Conservation (phyloP, 202 grass and related monocot species). For the Elaeis oleifera region DNA sequence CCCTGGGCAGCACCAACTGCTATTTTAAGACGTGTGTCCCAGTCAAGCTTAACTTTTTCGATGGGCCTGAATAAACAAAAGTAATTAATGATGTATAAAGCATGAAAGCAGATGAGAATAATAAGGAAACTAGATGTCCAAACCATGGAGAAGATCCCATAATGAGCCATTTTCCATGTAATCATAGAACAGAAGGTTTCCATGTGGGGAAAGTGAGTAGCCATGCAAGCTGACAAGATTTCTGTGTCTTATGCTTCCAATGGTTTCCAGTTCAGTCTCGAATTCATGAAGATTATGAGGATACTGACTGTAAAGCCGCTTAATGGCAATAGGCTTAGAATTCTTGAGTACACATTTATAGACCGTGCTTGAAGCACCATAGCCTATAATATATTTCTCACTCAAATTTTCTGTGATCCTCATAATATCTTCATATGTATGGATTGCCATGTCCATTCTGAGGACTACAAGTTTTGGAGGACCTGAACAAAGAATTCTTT, state of each 20-base stretch:
- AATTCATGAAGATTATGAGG: constrained; percentile 71
- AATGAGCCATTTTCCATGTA: constrained; percentile 99
- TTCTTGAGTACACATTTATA: constrained; percentile 85
- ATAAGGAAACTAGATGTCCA: neutral
- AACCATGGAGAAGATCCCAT: constrained; percentile 98
- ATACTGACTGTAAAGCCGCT: constrained; percentile 89
- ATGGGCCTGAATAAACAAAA: constrained; percentile 50
- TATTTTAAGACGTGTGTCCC: constrained; percentile 82
- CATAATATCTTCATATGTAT: constrained; percentile 98
- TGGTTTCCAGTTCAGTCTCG: constrained; percentile 79
- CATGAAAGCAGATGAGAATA: no score
- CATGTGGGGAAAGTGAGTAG: constrained; percentile 81
- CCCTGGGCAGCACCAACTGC: constrained; percentile 83
- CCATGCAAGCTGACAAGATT: constrained; percentile 93
- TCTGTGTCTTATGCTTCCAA: constrained; percentile 81
- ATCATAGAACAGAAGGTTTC: constrained; percentile 98
- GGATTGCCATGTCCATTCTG: constrained; percentile 94
- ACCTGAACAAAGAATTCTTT: constrained; percentile 34
- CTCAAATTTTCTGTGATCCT: constrained; percentile 86
- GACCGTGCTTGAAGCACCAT: constrained; percentile 90
- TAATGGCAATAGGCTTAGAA: constrained; percentile 75
- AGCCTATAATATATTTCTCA: constrained; percentile 96
- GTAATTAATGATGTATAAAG: no score
- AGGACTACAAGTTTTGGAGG: constrained; percentile 88
- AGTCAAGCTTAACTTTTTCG: constrained; percentile 94